Percentiles rank a stretch among this genome's conserved stretches.
These are phyloP conservation scores for Nepenthes alata DNA, from an alignment of 179 eudicot genomes.

Conservation along the genomic window DNA sequence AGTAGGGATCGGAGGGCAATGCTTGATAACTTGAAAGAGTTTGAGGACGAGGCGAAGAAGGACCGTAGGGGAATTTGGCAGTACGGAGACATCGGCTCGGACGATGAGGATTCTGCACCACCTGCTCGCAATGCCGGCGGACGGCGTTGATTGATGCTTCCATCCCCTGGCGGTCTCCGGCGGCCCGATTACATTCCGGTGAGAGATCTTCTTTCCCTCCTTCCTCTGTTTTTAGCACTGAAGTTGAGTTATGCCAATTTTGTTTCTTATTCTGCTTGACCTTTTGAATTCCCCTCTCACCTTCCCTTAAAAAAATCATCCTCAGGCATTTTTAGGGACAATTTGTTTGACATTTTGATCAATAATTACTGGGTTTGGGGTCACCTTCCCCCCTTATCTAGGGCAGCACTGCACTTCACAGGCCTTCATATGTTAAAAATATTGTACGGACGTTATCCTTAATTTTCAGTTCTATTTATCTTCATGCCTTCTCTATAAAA, in stretches of 20 bases:
- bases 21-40: slow-evolving; percentile 54
- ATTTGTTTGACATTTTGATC: too few species aligned
- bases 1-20: slow-evolving; percentile 36
- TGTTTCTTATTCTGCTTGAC: neutral
- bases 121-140: slow-evolving; percentile 58
- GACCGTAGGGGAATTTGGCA: slow-evolving; percentile 63
- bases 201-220: neutral
- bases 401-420: too few species aligned
- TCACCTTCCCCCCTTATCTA: too few species aligned
- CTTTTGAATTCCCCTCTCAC: too few species aligned
- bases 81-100: slow-evolving; percentile 68
- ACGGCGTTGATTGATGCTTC: slow-evolving; percentile 32
- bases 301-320: too few species aligned
- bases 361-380: too few species aligned
- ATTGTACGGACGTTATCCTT: too few species aligned
- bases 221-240: neutral
- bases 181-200: neutral
- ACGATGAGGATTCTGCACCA: slow-evolving; percentile 59
- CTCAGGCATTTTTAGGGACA: too few species aligned
- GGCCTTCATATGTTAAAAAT: too few species aligned
- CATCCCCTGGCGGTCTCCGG: neutral
- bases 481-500: too few species aligned
- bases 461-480: too few species aligned
- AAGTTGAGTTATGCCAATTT: neutral
- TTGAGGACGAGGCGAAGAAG: slow-evolving; percentile 50